Evolutionary conservation across 73 alveolate genomes (phyloP).

Genomic region (Tetrahymena elliotti): DNA sequence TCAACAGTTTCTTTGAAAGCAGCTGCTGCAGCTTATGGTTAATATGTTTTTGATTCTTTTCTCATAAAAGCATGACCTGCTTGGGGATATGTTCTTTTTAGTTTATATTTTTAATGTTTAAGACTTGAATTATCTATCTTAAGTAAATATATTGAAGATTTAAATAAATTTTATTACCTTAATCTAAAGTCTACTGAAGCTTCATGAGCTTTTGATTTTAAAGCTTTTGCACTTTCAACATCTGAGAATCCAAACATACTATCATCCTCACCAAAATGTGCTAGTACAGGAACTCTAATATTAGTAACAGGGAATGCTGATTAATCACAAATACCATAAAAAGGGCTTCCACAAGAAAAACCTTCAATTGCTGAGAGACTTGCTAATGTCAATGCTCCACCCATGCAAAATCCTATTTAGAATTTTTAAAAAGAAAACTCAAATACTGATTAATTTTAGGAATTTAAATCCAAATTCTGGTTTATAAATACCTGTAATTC

Average conservation of each 20-base stretch:
- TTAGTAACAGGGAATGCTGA: background rate
- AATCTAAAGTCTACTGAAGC: background rate
- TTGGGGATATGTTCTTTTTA: background rate
- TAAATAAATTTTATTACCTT: background rate
- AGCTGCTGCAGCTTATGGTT: background rate
- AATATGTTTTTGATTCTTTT: background rate
- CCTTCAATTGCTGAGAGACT: background rate
- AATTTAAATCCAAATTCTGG: no score
- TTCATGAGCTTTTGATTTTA: constrained; percentile 1
- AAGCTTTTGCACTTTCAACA: constrained; percentile 2
- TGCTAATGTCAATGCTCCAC: constrained; percentile 36
- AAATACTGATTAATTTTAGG: no score
- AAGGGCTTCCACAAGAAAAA: constrained; percentile 32
- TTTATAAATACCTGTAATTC: background rate
- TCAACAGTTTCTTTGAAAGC: background rate
- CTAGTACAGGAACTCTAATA: constrained; percentile 16
- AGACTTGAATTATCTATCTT: background rate
- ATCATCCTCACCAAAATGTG: constrained; percentile 33
- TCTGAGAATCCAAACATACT: constrained; percentile 15
- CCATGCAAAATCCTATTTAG: constrained; percentile 30
- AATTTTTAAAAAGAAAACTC: background rate
- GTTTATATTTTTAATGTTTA: background rate
- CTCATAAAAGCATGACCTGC: background rate
- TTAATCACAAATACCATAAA: constrained; percentile 27
- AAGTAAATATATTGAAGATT: background rate